Evolutionary conservation across 2,329 filamentous ascomycete genomes (phyloP), one percentile per base, ranked within the genome.

Genomic region (Trichophyton benhamiae): DNA sequence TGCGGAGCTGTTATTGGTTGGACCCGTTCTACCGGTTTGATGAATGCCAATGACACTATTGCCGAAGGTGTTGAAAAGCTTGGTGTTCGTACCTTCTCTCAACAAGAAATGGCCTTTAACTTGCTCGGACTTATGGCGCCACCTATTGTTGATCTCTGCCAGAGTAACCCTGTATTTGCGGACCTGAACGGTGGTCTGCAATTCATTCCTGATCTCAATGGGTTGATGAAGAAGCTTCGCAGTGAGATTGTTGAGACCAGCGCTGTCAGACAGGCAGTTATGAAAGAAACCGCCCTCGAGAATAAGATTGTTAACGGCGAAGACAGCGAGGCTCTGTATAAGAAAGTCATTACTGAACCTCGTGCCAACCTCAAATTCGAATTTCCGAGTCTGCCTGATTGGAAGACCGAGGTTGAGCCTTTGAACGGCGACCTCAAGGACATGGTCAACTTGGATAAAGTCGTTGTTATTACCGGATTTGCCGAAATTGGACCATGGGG

Each of bases 91-190:
- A 99, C 94, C 3, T 99, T 99, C 81, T 97, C 92, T 8, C 94
- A 97, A 78, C 91, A 96, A 74, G 94, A 99, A 77, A 99, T 99
- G 94, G 94, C 94, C 15, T 99, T 99, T 82, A 99, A 99, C 77
- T 78, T 99, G 67, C 84, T 99, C 52, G 92, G 94, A 67, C 83
- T 99, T 60, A 96, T 99, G 94, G 88, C 91, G 0, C 91, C 94
- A 42, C 83, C 87, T 30, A 89, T 99, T 69, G 91, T 96, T 67
- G 91, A 99, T 72, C 83, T 99, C 49, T 99, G 94, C 81, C 94
- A 99, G 78, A 81, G 84, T 52, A 90, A 97, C 78, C 95, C 94
- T 9, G 91, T 99, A 63, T 97, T 94, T 76, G 94, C 94, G 65
- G 94, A 99, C 76, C 81, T 99, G 59, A 99, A 99, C 77, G 94